These are phyloP conservation scores for Tetrahymena elliotti DNA, from an alignment of 73 alveolate species.

Conservation along the genomic window DNA sequence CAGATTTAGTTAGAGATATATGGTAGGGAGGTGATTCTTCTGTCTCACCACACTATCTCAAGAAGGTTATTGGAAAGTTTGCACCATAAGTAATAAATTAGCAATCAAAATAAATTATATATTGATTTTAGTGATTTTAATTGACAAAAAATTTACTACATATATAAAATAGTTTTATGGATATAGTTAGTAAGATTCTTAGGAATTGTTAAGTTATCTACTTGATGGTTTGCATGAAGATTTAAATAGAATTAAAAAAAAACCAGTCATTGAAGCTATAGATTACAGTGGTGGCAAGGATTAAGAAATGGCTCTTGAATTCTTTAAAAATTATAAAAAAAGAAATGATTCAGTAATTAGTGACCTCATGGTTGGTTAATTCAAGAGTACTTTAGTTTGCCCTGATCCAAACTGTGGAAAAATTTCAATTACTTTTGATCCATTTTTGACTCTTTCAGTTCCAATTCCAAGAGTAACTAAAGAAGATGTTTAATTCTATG, in stretches of 20 bases:
- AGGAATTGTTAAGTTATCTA: slow-evolving; percentile 61
- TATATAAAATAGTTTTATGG: slow-evolving; percentile 29
- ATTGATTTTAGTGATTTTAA: no score
- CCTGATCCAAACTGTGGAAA: slow-evolving; percentile 53
- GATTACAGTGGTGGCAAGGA: slow-evolving; percentile 58
- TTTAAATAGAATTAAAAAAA: slow-evolving; percentile 55
- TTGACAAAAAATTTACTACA: no score
- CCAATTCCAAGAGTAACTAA: slow-evolving; percentile 11
- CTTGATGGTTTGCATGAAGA: slow-evolving; percentile 82
- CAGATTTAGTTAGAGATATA: slow-evolving; percentile 67
- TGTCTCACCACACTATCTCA: slow-evolving; percentile 62
- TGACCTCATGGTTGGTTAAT: slow-evolving; percentile 75
- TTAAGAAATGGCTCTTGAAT: slow-evolving; percentile 50
- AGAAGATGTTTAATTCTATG: neutral
- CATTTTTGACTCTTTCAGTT: slow-evolving; percentile 58
- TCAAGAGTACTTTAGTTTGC: slow-evolving; percentile 65
- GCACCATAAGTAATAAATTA: slow-evolving; percentile 6
- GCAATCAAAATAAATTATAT: no score
- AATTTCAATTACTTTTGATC: slow-evolving; percentile 69
- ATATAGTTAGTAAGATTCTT: slow-evolving; percentile 73
- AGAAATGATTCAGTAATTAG: slow-evolving; percentile 64
- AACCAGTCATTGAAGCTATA: slow-evolving; percentile 58
- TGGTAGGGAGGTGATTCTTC: slow-evolving; percentile 70
- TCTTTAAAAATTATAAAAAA: slow-evolving; percentile 61
- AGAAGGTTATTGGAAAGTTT: slow-evolving; percentile 59